Conservation (phyloP, 2,329 filamentous ascomycete genomes). For the Botrytis hyacinthi region DNA sequence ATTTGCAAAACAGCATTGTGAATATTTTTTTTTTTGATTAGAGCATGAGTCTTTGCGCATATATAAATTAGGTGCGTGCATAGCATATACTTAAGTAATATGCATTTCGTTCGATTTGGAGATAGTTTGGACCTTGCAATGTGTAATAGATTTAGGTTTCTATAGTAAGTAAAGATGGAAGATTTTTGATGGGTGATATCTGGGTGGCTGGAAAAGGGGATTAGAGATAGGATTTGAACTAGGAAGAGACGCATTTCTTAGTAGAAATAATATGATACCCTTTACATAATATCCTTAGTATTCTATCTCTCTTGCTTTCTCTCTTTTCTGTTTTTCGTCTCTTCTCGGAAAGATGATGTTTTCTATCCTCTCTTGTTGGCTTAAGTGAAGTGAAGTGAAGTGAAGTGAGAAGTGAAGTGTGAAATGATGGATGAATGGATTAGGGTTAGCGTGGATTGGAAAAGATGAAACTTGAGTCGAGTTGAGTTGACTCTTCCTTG, state of each 20-base stretch:
- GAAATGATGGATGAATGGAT: background rate
- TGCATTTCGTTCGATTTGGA: background rate
- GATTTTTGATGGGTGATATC: background rate
- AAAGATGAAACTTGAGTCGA: background rate
- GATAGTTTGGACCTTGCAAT: background rate
- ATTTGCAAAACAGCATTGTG: background rate
- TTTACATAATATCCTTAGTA: background rate
- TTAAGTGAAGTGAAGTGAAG: background rate
- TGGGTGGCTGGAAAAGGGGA: background rate
- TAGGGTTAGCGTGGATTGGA: background rate
- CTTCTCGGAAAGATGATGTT: background rate
- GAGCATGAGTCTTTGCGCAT: slow-evolving; percentile 7
- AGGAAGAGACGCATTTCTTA: slow-evolving; percentile 1
- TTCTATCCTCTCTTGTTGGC: background rate
- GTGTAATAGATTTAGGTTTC: background rate
- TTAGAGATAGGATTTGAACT: background rate
- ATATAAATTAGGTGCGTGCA: background rate
- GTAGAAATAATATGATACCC: slow-evolving; percentile 12
- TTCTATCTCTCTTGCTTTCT: background rate
- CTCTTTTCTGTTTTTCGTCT: fast-evolving
- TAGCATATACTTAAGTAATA: background rate
- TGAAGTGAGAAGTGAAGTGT: background rate
- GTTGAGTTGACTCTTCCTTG: background rate
- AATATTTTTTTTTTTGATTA: background rate
- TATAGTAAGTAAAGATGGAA: background rate